Evolutionary conservation across 192 early-diverging fungal genomes (phyloP).

Genomic region (Backusella psychrophila): DNA sequence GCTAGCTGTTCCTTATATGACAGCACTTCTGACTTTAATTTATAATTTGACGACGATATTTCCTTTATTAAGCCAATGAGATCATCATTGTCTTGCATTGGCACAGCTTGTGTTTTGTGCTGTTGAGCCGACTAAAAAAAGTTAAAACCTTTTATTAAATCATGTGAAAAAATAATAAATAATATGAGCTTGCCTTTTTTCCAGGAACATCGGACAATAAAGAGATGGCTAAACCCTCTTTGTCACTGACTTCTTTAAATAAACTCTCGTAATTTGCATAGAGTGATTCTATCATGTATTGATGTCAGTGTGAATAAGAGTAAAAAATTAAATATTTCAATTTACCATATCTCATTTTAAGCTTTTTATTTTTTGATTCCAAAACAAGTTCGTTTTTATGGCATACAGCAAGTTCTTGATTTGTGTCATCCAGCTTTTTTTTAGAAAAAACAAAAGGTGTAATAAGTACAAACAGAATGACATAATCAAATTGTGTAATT

Average conservation of each 20-base stretch:
- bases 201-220: not conserved
- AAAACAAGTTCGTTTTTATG: constrained; percentile 34
- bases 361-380: constrained; percentile 40
- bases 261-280: constrained; percentile 27
- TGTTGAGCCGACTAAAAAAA: constrained; percentile 7
- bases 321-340: not conserved
- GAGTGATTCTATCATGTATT: constrained; percentile 29
- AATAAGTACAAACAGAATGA: not conserved
- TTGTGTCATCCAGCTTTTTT: constrained; percentile 39
- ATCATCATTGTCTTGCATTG: constrained; percentile 30
- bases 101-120: not conserved
- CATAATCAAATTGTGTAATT: not conserved
- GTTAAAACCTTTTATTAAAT: not conserved
- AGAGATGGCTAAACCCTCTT: not conserved
- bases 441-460: not conserved
- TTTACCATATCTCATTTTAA: constrained; percentile 40
- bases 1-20: constrained; percentile 4
- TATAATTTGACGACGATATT: constrained; percentile 52
- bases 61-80: constrained; percentile 55
- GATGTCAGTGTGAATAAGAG: not conserved
- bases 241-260: constrained; percentile 11
- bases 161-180: not conserved
- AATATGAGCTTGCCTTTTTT: not conserved
- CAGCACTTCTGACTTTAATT: constrained; percentile 41
- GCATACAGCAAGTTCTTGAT: constrained; percentile 37